phyloP scores from a whole-genome alignment of 805 yeast species.

The Ogataea dorogensis region DNA sequence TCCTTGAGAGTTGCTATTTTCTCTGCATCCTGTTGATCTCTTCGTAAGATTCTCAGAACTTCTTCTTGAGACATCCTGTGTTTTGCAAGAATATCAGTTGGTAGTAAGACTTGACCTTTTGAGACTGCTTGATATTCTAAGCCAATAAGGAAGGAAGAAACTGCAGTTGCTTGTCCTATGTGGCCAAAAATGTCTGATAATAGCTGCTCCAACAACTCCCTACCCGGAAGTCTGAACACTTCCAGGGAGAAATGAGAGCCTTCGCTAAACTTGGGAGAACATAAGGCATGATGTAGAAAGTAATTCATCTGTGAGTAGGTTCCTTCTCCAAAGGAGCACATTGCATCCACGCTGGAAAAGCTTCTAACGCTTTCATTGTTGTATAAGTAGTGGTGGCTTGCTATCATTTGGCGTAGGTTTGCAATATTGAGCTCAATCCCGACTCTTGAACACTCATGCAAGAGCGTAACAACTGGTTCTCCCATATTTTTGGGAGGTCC shows the following conservation, averaged over 20 bases:
- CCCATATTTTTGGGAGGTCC: slow-evolving; percentile 27
- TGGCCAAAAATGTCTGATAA: slow-evolving; percentile 70
- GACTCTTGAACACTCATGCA: slow-evolving; percentile 50
- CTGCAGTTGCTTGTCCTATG: slow-evolving; percentile 76
- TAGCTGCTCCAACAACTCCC: slow-evolving; percentile 29
- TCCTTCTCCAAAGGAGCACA: slow-evolving; percentile 81
- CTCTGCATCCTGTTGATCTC: slow-evolving; percentile 32
- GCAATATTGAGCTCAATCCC: slow-evolving; percentile 51
- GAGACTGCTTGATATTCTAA: slow-evolving; percentile 53
- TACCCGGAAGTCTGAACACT: slow-evolving; percentile 10
- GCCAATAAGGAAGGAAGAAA: slow-evolving; percentile 63
- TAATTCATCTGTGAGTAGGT: slow-evolving; percentile 72
- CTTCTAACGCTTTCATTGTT: slow-evolving; percentile 45
- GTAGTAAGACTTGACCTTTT: slow-evolving; percentile 55
- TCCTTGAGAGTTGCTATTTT: slow-evolving; percentile 43
- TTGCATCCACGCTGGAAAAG: slow-evolving; percentile 44
- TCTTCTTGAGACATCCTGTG: slow-evolving; percentile 62
- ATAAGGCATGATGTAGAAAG: slow-evolving; percentile 54
- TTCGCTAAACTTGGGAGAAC: slow-evolving; percentile 59
- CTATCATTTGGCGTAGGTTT: slow-evolving; percentile 58
- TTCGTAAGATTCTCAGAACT: slow-evolving; percentile 47
- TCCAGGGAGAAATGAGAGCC: slow-evolving; percentile 39
- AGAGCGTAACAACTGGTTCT: slow-evolving; percentile 64
- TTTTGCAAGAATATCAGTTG: slow-evolving; percentile 56
- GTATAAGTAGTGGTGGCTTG: slow-evolving; percentile 55